Conservation (phyloP, 441 rosid genomes). For the Daphne laureola region DNA sequence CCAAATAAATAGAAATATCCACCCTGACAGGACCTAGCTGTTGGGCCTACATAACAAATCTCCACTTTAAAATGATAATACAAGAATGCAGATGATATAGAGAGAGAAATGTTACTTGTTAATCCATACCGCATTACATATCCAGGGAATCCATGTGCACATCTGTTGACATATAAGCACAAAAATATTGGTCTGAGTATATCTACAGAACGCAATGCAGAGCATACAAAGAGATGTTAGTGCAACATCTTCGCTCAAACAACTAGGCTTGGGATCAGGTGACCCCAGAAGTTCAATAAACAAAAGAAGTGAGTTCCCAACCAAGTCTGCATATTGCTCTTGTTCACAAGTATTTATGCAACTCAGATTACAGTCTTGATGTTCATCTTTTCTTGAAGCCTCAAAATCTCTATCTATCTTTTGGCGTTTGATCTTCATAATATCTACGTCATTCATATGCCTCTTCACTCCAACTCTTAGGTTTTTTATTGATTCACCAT, state of each 20-base stretch:
- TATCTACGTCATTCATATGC: conserved; percentile 33
- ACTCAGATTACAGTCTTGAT: conserved; percentile 27
- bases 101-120: conserved; percentile 16
- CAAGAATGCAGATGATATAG: conserved; percentile 9
- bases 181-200: conserved; percentile 49
- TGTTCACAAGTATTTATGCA: conserved; percentile 29
- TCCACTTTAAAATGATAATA: conserved; percentile 14
- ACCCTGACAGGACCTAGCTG: conserved; percentile 32
- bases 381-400: conserved; percentile 25
- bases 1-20: conserved; percentile 60
- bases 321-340: conserved; percentile 47
- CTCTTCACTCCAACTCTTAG: conserved; percentile 62
- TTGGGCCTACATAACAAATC: conserved; percentile 44
- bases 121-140: conserved; percentile 57
- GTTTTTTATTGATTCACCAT: conserved; percentile 28
- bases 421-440: conserved; percentile 48
- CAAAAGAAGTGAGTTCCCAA: conserved; percentile 48
- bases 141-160: conserved; percentile 86
- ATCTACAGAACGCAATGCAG: conserved; percentile 61
- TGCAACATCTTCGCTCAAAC: conserved; percentile 47
- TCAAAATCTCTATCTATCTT: conserved; percentile 44
- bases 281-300: conserved; percentile 54
- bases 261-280: conserved; percentile 34
- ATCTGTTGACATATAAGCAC: conserved; percentile 48
- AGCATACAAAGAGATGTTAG: conserved; percentile 85